Percentiles rank a stretch among this genome's conserved stretches.
Evolutionary conservation across 768 basidiomycete species (phyloP).

Genomic region (Lentinula detonsa): DNA sequence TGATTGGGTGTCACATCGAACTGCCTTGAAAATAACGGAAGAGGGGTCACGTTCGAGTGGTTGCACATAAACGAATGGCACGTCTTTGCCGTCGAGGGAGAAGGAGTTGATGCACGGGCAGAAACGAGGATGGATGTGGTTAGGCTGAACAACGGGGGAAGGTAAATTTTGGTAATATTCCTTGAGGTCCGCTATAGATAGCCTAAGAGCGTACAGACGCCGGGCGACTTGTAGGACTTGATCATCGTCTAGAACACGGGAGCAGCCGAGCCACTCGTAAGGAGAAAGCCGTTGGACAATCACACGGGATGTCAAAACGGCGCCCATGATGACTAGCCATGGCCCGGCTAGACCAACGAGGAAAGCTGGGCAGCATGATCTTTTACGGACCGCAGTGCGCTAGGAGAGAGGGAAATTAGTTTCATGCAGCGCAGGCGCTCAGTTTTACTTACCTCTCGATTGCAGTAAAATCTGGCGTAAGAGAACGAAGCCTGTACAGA

Average conservation of each 20-base stretch:
- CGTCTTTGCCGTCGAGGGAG: neutral
- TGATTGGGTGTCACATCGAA: neutral
- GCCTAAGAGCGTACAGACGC: constrained; percentile 18
- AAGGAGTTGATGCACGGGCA: constrained; percentile 16
- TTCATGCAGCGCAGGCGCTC: too few relatives aligned
- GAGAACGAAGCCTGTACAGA: constrained; percentile 17
- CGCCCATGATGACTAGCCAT: constrained; percentile 26
- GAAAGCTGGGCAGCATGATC: constrained; percentile 24
- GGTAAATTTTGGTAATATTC: constrained; percentile 16
- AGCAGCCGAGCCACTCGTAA: constrained; percentile 21
- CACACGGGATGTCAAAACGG: constrained; percentile 16
- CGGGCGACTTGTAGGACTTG: constrained; percentile 14
- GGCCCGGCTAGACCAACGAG: constrained; percentile 26
- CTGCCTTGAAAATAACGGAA: constrained; percentile 19
- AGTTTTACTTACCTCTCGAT: constrained; percentile 2
- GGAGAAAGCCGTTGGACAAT: constrained; percentile 29
- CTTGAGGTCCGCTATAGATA: constrained; percentile 9
- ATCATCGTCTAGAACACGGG: constrained; percentile 13
- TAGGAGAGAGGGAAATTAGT: constrained; percentile 8
- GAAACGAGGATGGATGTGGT: constrained; percentile 14
- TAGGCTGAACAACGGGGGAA: neutral
- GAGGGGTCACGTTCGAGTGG: constrained; percentile 11
- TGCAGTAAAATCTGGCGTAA: constrained; percentile 7
- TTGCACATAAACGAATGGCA: constrained; percentile 16
- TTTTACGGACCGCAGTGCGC: constrained; percentile 9